phyloP scores from a whole-genome alignment of 139 green algal genomes.

The Coelastrella sp. region DNA sequence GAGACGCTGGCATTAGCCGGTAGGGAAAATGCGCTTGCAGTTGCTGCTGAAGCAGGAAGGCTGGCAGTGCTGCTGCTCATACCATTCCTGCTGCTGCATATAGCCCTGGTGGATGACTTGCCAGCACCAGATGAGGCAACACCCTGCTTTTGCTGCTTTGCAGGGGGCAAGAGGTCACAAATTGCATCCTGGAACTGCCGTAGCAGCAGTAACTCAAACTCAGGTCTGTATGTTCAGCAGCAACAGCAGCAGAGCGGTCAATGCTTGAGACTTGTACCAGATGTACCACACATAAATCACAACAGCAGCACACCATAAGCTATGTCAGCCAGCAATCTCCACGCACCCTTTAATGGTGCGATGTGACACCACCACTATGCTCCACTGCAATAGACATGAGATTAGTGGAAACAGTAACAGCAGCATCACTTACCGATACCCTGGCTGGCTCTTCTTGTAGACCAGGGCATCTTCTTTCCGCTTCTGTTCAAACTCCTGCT shows the following conservation, averaged over 20 bases:
- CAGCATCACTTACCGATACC: conserved; percentile 59
- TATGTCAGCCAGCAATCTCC: too few species aligned
- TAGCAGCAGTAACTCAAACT: conserved; percentile 67
- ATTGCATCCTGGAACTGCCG: conserved; percentile 67
- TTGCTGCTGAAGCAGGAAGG: neutral
- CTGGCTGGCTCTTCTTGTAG: conserved; percentile 44
- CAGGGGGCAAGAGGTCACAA: neutral
- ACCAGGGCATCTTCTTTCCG: conserved; percentile 71
- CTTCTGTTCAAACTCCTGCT: conserved; percentile 85
- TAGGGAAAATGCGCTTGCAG: neutral
- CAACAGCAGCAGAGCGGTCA: neutral
- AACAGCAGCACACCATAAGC: too few species aligned
- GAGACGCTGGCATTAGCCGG: neutral
- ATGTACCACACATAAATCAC: too few species aligned
- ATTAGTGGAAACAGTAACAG: neutral
- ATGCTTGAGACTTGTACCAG: neutral
- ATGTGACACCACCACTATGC: too few species aligned
- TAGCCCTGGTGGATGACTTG: neutral
- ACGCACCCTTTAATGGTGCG: too few species aligned
- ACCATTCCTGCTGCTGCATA: conserved; percentile 7
- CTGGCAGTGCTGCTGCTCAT: neutral
- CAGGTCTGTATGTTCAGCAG: conserved; percentile 33
- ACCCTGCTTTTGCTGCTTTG: conserved; percentile 5
- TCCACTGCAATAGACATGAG: too few species aligned
- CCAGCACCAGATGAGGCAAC: neutral